phyloP scores from a whole-genome alignment of 2,329 filamentous ascomycete species.

The Juglanconis oblonga region DNA sequence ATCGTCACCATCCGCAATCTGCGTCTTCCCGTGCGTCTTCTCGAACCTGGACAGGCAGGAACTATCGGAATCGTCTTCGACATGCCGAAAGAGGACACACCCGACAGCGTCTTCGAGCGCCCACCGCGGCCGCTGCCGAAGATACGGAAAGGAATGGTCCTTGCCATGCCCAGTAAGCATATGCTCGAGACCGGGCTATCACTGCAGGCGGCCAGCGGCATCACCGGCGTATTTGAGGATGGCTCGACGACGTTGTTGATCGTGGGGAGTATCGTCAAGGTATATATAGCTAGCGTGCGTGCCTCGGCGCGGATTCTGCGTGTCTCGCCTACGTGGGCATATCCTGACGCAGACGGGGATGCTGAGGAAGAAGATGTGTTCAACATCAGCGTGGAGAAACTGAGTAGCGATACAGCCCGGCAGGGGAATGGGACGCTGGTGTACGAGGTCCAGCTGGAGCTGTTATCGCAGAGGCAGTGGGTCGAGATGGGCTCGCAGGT shows the following conservation, averaged over 20 bases:
- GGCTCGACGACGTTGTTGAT: conserved; percentile 60
- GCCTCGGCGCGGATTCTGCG: conserved; percentile 73
- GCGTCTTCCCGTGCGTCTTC: conserved; percentile 72
- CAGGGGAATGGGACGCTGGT: conserved; percentile 26
- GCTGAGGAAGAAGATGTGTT: conserved; percentile 56
- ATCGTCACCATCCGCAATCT: conserved; percentile 87
- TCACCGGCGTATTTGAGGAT: conserved; percentile 69
- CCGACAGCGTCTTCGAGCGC: conserved; percentile 29
- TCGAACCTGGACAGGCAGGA: conserved; percentile 81
- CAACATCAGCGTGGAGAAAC: conserved; percentile 48
- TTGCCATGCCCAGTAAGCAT: conserved; percentile 61
- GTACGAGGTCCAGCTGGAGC: conserved; percentile 62
- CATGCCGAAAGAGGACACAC: conserved; percentile 31
- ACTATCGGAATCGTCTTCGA: conserved; percentile 77
- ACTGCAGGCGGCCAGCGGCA: conserved; percentile 63
- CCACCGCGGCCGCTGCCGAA: conserved; percentile 34
- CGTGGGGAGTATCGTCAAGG: conserved; percentile 68
- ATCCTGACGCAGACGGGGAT: conserved; percentile 23
- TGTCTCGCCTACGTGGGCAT: conserved; percentile 34
- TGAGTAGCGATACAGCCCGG: conserved; percentile 27
- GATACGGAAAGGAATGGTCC: conserved; percentile 78
- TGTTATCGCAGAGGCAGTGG: conserved; percentile 69
- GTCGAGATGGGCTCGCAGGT: conserved; percentile 69
- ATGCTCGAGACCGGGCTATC: conserved; percentile 55
- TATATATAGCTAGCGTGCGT: conserved; percentile 85